Percentiles rank a stretch among this genome's conserved stretches.
These are phyloP conservation scores for Capsicum baccatum DNA, from an alignment of 257 asterid species.

Conservation along the genomic window DNA sequence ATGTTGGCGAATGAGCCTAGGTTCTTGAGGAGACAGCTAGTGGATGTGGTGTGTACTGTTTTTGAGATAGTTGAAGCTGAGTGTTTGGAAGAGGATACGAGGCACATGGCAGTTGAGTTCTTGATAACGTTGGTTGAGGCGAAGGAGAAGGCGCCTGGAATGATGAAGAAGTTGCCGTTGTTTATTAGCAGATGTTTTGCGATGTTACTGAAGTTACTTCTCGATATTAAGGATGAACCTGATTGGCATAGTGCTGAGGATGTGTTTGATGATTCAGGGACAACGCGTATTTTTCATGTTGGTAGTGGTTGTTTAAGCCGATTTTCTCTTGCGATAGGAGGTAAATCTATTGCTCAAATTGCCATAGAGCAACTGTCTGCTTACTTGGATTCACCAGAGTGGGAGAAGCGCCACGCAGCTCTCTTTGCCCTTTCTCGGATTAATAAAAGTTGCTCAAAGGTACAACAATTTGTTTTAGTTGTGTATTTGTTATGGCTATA, in stretches of 20 bases:
- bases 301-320: constrained; percentile 18
- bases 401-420: constrained; percentile 93
- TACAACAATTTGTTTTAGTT: constrained; percentile 31
- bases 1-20: constrained; percentile 93
- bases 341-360: constrained; percentile 63
- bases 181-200: constrained; percentile 79
- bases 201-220: constrained; percentile 73
- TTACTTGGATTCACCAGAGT: constrained; percentile 76
- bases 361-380: constrained; percentile 85
- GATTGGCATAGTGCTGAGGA: constrained; percentile 85
- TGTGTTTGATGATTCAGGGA: constrained; percentile 31
- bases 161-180: constrained; percentile 95
- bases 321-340: neutral
- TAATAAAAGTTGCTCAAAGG: constrained; percentile 95
- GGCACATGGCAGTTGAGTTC: constrained; percentile 85
- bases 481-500: neutral
- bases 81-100: constrained; percentile 76
- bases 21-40: constrained; percentile 95
- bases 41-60: constrained; percentile 48
- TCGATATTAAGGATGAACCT: constrained; percentile 87
- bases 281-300: constrained; percentile 60
- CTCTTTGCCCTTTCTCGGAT: constrained; percentile 92
- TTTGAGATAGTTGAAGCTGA: constrained; percentile 88
- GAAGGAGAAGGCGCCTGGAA: constrained; percentile 92
- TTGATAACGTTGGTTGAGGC: constrained; percentile 88